Percentiles rank a stretch among this genome's conserved stretches.
Conservation (phyloP, 2,329 filamentous ascomycete genomes). For the Botryotinia calthae region DNA sequence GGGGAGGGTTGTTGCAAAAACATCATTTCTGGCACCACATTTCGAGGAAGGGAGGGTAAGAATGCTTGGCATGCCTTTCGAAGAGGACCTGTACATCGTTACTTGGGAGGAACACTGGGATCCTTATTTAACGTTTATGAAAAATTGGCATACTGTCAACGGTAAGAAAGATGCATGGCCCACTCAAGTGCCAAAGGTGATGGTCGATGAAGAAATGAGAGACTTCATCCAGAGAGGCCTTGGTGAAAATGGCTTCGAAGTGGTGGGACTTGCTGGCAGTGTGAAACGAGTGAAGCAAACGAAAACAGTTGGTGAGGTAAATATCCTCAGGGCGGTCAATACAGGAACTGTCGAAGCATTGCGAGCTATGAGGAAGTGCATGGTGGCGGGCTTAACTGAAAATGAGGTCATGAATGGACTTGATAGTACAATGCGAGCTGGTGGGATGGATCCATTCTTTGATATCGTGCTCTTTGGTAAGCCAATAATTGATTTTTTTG, state of each 20-base stretch:
- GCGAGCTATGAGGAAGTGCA: slow-evolving; percentile 53
- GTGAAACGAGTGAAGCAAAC: slow-evolving; percentile 58
- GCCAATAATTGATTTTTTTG: not conserved
- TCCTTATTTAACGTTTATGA: slow-evolving; percentile 54
- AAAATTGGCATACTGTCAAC: slow-evolving; percentile 38
- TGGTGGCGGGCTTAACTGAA: slow-evolving; percentile 57
- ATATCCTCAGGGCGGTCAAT: slow-evolving; percentile 59
- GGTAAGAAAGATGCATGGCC: slow-evolving; percentile 13
- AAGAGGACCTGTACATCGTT: slow-evolving; percentile 51
- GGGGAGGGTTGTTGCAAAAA: slow-evolving; percentile 50
- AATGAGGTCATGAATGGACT: slow-evolving; percentile 55
- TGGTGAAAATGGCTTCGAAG: slow-evolving; percentile 51
- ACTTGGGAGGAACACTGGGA: slow-evolving; percentile 65
- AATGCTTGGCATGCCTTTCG: slow-evolving; percentile 56
- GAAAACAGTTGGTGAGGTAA: slow-evolving; percentile 55
- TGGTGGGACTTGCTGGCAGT: slow-evolving; percentile 51
- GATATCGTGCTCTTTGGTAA: slow-evolving; percentile 59
- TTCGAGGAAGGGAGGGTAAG: slow-evolving; percentile 60
- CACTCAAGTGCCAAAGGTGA: slow-evolving; percentile 44
- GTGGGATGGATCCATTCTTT: slow-evolving; percentile 58
- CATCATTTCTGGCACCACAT: slow-evolving; percentile 56
- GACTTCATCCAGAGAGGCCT: slow-evolving; percentile 61
- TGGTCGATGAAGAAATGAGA: slow-evolving; percentile 64
- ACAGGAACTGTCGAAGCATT: slow-evolving; percentile 62
- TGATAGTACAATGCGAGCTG: slow-evolving; percentile 51